These are phyloP conservation scores for Saccharum officinarum DNA, from an alignment of 176 grass and related monocot genomes.

Conservation along the genomic window DNA sequence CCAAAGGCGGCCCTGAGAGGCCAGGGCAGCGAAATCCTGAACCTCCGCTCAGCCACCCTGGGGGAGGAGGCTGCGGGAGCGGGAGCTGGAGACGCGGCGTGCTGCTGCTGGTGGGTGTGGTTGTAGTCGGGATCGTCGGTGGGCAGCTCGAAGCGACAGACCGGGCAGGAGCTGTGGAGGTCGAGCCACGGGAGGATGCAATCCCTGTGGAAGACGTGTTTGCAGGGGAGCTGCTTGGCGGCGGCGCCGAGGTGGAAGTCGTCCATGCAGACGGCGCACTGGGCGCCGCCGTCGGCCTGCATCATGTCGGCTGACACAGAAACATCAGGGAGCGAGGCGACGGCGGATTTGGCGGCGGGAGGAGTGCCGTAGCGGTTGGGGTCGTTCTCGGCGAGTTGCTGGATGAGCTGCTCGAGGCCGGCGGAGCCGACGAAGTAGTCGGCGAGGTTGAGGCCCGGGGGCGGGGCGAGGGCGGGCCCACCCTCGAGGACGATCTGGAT, in stretches of 20 bases:
- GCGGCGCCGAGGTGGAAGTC: conserved; percentile 58
- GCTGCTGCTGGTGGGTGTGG: neutral
- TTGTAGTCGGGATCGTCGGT: conserved; percentile 63
- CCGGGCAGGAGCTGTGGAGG: conserved; percentile 93
- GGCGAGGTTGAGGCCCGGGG: conserved; percentile 55
- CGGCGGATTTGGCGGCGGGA: conserved; percentile 71
- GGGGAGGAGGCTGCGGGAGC: conserved; percentile 9
- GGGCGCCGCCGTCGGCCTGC: conserved; percentile 59
- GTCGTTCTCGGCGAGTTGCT: conserved; percentile 97
- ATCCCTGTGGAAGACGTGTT: conserved; percentile 89
- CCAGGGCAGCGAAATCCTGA: conserved; percentile 94
- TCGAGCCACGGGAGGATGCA: conserved; percentile 99
- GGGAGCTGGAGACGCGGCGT: neutral
- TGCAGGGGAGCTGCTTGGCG: conserved; percentile 90
- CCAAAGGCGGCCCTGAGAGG: conserved; percentile 50
- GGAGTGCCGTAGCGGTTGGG: conserved; percentile 92
- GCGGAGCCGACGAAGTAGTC: conserved; percentile 89
- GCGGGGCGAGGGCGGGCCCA: conserved; percentile 22
- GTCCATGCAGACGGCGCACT: conserved; percentile 97
- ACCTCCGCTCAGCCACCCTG: conserved; percentile 70
- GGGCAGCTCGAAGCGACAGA: conserved; percentile 84
- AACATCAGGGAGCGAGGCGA: conserved; percentile 71
- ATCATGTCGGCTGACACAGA: conserved; percentile 57
- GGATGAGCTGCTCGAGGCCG: conserved; percentile 96
- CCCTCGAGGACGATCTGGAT: conserved; percentile 85